These are phyloP conservation scores for Calophaca sinica DNA, from an alignment of 306 rosid genomes.

Conservation along the genomic window DNA sequence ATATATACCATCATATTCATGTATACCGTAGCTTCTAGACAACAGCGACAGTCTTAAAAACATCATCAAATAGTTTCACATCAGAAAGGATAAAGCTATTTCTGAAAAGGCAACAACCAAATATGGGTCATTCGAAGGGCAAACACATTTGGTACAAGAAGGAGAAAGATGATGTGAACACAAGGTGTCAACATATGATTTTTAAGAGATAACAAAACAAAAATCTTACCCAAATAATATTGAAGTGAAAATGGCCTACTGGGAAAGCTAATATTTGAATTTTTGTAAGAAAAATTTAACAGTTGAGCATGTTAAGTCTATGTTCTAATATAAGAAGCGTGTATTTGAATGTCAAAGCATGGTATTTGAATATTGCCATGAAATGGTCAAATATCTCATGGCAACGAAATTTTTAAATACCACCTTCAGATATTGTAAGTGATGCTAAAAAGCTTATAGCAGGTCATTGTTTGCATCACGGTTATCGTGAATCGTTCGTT, in stretches of 20 bases:
- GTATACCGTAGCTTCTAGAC: neutral
- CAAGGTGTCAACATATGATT: neutral
- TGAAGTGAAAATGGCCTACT: neutral
- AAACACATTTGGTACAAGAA: neutral
- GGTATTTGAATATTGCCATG: constrained; percentile 7
- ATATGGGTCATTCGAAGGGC: neutral
- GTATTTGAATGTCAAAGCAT: neutral
- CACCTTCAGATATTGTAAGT: too few relatives aligned
- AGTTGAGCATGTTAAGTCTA: neutral
- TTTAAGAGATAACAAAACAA: neutral
- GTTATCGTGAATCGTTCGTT: too few relatives aligned
- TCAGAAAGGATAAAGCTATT: neutral
- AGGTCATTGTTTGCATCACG: too few relatives aligned
- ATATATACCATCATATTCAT: constrained; percentile 3
- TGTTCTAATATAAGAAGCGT: neutral
- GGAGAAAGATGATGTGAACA: constrained; percentile 9
- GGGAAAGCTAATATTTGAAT: neutral
- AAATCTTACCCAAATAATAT: neutral
- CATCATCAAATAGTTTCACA: constrained; percentile 4
- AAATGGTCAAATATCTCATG: neutral
- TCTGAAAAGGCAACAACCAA: neutral
- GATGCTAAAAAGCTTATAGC: too few relatives aligned
- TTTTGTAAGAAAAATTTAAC: neutral
- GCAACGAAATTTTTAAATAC: neutral
- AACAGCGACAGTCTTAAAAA: neutral